Percentiles rank a stretch among this genome's conserved stretches.
Conservation (phyloP, 768 basidiomycete species). For the Phallus indusiatus region DNA sequence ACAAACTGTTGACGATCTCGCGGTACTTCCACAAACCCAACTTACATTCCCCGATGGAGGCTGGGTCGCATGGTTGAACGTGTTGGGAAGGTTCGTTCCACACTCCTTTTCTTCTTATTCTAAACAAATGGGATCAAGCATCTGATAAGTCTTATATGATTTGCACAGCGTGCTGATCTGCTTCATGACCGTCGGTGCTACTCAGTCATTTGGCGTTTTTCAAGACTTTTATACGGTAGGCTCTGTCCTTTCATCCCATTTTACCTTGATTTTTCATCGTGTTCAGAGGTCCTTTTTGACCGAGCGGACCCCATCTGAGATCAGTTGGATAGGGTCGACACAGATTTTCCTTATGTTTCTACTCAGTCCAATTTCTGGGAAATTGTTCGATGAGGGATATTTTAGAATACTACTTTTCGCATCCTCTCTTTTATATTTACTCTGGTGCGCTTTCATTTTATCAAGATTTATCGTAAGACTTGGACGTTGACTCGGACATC, state of each 20-base stretch:
- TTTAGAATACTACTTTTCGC: background rate
- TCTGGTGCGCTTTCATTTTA: background rate
- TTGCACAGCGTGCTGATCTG: constrained; percentile 28
- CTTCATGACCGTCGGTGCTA: constrained; percentile 40
- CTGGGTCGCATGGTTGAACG: constrained; percentile 34
- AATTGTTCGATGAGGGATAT: constrained; percentile 7
- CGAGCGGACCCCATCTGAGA: constrained; percentile 25
- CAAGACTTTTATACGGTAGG: constrained; percentile 41
- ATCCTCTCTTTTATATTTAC: background rate
- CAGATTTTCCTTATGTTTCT: background rate
- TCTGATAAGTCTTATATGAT: background rate
- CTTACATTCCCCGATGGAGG: constrained; percentile 37
- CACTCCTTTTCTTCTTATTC: background rate
- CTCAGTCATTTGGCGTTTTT: constrained; percentile 38
- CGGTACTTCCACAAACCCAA: background rate
- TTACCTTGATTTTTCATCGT: background rate
- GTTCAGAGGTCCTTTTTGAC: constrained; percentile 26
- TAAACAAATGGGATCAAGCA: too few relatives aligned
- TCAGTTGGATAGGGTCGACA: constrained; percentile 7
- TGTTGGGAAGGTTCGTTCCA: constrained; percentile 35
- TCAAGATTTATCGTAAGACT: background rate
- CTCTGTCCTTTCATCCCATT: background rate
- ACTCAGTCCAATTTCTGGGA: background rate
- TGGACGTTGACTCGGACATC: background rate
- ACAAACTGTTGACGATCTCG: background rate